Base-by-base conservation (phyloP, 371 early-diverging fungal species). In the Catenaria anguillulae region DNA sequence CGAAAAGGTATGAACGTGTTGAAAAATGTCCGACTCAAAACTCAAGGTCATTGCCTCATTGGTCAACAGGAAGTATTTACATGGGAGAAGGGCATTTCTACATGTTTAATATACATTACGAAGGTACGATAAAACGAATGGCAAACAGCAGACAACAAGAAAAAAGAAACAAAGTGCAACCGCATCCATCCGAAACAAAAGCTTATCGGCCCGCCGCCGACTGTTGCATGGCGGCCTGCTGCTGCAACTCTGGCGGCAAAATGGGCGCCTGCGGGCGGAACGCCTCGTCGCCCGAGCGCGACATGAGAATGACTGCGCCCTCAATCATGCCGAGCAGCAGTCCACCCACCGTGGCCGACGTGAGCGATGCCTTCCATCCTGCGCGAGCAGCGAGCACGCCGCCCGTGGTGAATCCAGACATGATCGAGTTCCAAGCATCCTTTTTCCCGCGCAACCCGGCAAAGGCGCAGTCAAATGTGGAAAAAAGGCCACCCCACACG, bases 401-500 rank as follows among this genome's bases (percentile, higher is more conserved):
- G 61, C 98, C 97, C 0, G 98, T 93, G 62, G 93, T 78, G 64
- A 91, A 90, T 63, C 97, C 97, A 17, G 89, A 80, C 40, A 86
- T 71, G 62, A 94, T 93, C 29, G 89, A 77, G 72, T 93, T 94
- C 94, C 91, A 96, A 59, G 89, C 84, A 77, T 97, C 97, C 69
- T 97, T 96, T 83, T 93, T 95, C 68, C 88, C 88, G 71, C 97
- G 79, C 56, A 92, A 73, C 63, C 85, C 85, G 68, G 87, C 90
- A 58, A 97, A 73, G 56, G 83, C 85, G 75, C 98, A 97, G 71
- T 97, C 98, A 65, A 90, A 91, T 21, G 97, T 86, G 61, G 88
- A 88, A 73, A 95, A 97, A 63, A 96, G 79, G 62, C 93, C 93
- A 70, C 93, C 93, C 98, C 98, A 97, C 23, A 92, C 94, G 12